phyloP scores from a whole-genome alignment of 495 filamentous ascomycete genomes.

The Neurospora africana region DNA sequence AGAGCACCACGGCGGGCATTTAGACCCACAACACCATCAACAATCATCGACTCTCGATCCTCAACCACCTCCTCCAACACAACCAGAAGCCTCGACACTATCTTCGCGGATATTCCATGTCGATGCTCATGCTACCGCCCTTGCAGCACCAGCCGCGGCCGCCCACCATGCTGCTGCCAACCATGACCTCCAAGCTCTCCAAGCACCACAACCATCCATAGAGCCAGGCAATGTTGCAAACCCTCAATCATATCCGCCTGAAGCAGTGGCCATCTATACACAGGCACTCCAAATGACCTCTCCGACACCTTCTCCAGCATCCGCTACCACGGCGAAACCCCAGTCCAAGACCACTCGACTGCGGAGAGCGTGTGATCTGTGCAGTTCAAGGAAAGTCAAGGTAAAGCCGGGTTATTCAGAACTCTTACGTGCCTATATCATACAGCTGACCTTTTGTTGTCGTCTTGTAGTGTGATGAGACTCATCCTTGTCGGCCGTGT shows the following conservation, averaged over 20 bases:
- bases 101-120: neutral
- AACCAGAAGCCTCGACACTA: neutral
- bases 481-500: constrained; percentile 71
- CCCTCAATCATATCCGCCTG: neutral
- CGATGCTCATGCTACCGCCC: neutral
- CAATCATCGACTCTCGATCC: neutral
- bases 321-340: constrained; percentile 13
- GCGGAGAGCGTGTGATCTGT: constrained; percentile 75
- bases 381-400: constrained; percentile 79
- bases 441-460: neutral
- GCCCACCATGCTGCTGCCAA: constrained; percentile 17
- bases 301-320: constrained; percentile 14
- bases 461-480: constrained; percentile 62
- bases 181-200: constrained; percentile 32
- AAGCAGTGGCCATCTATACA: constrained; percentile 7
- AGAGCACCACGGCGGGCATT: neutral
- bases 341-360: constrained; percentile 40
- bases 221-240: neutral
- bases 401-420: constrained; percentile 27
- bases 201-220: constrained; percentile 18
- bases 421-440: neutral
- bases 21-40: neutral
- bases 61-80: neutral
- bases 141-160: constrained; percentile 8
- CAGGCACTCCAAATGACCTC: constrained; percentile 8